Conservation (phyloP, 2,329 filamentous ascomycete species). For the Cytospora mali region DNA sequence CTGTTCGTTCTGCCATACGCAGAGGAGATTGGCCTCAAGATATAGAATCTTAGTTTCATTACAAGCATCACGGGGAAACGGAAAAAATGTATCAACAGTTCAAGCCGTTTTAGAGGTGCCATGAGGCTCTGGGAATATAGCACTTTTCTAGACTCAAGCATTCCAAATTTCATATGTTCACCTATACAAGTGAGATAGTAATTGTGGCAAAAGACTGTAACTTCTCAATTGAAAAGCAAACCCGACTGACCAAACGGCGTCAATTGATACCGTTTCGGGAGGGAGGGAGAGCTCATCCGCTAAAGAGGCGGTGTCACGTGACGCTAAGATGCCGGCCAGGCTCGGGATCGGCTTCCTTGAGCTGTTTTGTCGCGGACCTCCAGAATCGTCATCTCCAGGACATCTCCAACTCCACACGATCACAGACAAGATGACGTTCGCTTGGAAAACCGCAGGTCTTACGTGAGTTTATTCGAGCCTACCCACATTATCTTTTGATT, state of each 20-base stretch:
- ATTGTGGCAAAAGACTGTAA: not conserved
- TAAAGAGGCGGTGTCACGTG: conserved; percentile 11
- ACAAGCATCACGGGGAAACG: conserved; percentile 27
- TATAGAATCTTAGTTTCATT: conserved; percentile 63
- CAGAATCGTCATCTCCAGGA: conserved; percentile 11
- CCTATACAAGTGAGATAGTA: not conserved
- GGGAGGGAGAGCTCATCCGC: not conserved
- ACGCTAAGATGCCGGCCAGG: conserved; percentile 15
- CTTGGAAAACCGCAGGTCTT: conserved; percentile 97
- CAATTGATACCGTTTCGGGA: too few species aligned
- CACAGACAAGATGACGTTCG: conserved; percentile 82
- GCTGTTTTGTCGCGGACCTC: conserved; percentile 25
- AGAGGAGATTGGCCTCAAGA: conserved; percentile 89
- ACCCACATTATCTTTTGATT: conserved; percentile 23
- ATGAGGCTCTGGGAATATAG: conserved; percentile 50
- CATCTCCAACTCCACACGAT: conserved; percentile 31
- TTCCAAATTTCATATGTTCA: conserved; percentile 22
- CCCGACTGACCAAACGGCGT: too few species aligned
- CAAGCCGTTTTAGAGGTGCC: conserved; percentile 43
- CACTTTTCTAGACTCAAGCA: conserved; percentile 44
- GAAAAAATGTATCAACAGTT: conserved; percentile 47
- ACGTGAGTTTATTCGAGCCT: conserved; percentile 66
- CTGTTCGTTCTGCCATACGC: conserved; percentile 89
- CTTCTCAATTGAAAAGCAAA: not conserved
- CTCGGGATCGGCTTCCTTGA: conserved; percentile 21